Conservation (phyloP, 371 early-diverging fungal species). For the Phascolomyces articulosus region DNA sequence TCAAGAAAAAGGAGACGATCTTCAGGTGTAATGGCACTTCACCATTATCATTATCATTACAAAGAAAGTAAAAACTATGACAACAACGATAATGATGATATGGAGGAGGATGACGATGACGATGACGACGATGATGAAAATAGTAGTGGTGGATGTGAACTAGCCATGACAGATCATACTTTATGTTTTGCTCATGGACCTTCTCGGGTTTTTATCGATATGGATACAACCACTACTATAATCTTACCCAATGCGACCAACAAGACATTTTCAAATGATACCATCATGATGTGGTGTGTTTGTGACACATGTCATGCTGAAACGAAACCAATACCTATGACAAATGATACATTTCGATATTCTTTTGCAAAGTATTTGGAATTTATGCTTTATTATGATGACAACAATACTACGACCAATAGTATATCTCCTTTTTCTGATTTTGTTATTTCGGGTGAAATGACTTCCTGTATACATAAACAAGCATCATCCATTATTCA, state of each 20-base stretch:
- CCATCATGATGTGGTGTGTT: constrained; percentile 48
- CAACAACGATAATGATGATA: not conserved
- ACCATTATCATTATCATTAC: too few relatives aligned
- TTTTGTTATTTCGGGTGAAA: not conserved
- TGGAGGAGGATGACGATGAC: not conserved
- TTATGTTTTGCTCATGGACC: not conserved
- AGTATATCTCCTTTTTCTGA: not conserved
- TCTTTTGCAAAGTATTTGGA: constrained; percentile 73
- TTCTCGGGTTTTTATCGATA: not conserved
- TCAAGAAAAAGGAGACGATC: not conserved
- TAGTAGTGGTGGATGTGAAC: not conserved
- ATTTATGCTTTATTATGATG: constrained; percentile 52
- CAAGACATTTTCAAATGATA: not conserved
- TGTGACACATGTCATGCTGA: constrained; percentile 51
- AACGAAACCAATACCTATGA: constrained; percentile 38
- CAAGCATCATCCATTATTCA: not conserved
- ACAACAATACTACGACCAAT: constrained; percentile 21
- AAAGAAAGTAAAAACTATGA: not conserved
- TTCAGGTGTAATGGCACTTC: not conserved
- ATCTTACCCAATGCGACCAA: not conserved
- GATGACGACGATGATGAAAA: not conserved
- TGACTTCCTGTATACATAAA: too few relatives aligned
- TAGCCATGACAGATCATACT: not conserved
- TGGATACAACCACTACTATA: not conserved
- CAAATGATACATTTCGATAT: constrained; percentile 42